Base-by-base conservation (phyloP, 2,329 filamentous ascomycete species). In the Ophiosphaerella korrae region DNA sequence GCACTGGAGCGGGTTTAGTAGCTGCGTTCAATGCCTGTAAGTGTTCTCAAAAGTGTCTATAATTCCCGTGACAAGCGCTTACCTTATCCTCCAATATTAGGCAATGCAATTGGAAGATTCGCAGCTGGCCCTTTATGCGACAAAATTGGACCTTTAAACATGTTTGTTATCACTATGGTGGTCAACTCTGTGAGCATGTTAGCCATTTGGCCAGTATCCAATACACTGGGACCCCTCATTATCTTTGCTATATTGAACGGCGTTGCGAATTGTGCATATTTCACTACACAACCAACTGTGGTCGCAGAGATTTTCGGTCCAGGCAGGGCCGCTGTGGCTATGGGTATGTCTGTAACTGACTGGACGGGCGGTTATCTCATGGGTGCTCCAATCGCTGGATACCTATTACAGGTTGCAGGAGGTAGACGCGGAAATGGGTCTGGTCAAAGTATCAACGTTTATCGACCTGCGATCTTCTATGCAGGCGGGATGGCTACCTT, bases 121-220 rank as follows among this genome's bases (percentile, higher is more conserved):
- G 24, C 63, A 1, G 62, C 60, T 11, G 66, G 67, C 2, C 60
- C 62, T 1, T 32, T 66, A 5, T 67, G 67, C 51, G 67, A 72
- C 45, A 58, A 58, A 23, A 52, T 71, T 16, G 70, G 70, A 0
- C 63, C 67, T 13, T 54, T 69, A n/a, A 72, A 72, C 37, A 72
- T 58, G 43, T 62, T 71, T 26, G 56, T 68, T 9, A 50, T 68
- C 32, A 59, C 63, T 2, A 67, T 65, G 59, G 24, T 58, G 0
- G 26, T 69, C 26, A 66, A 71, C 32, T 62, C 64, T 0, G 42
- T 55, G 2, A 65, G 58, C 24, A 70, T 71, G 66, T 46, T 70
- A 5, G 67, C 65, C 0, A 69, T 70, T 11, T 70, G 67, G 68
- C 65, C 66, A 7, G 60, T 68, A 0, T 67, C 63, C 0, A 60